These are phyloP conservation scores for Penicillium coffeae DNA, from an alignment of 495 filamentous ascomycete genomes.

Conservation along the genomic window DNA sequence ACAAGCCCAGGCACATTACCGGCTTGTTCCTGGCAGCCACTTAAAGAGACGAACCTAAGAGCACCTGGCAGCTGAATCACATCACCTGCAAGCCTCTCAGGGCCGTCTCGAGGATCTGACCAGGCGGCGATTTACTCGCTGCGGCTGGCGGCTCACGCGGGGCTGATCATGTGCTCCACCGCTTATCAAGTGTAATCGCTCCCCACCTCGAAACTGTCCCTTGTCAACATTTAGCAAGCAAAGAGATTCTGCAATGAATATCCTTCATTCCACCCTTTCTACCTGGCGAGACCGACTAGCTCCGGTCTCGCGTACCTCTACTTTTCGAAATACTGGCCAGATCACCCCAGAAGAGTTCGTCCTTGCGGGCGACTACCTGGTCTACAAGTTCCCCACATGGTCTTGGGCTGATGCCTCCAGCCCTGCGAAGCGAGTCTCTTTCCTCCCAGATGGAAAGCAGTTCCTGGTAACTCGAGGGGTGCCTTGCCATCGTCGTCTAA, in stretches of 20 bases:
- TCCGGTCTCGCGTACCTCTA: conserved; percentile 82
- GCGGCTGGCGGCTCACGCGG: conserved; percentile 17
- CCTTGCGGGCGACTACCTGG: conserved; percentile 92
- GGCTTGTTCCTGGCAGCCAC: neutral
- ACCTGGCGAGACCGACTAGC: conserved; percentile 85
- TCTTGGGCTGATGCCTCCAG: conserved; percentile 89
- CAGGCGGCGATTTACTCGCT: neutral
- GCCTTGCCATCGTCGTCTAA: conserved; percentile 84
- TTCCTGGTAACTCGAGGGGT: conserved; percentile 92
- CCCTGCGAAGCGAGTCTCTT: conserved; percentile 67
- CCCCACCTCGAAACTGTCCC: conserved; percentile 10
- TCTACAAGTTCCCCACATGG: conserved; percentile 99
- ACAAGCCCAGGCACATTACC: no score
- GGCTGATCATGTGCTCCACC: conserved; percentile 34
- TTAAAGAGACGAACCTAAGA: neutral
- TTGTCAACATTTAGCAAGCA: conserved; percentile 9
- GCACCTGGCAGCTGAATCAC: neutral
- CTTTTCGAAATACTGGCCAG: conserved; percentile 88
- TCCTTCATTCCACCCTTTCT: conserved; percentile 77
- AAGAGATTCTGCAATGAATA: conserved; percentile 41
- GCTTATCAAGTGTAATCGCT: conserved; percentile 22
- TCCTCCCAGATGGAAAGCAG: conserved; percentile 89
- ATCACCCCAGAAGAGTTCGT: conserved; percentile 98
- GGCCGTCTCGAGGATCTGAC: conserved; percentile 6
- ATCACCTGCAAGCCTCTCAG: neutral